A percentile compares a stretch with the other conserved stretches of the same genome.
phyloP scores from a whole-genome alignment of 495 filamentous ascomycete genomes.

The Penicillium cosmopolitanum region DNA sequence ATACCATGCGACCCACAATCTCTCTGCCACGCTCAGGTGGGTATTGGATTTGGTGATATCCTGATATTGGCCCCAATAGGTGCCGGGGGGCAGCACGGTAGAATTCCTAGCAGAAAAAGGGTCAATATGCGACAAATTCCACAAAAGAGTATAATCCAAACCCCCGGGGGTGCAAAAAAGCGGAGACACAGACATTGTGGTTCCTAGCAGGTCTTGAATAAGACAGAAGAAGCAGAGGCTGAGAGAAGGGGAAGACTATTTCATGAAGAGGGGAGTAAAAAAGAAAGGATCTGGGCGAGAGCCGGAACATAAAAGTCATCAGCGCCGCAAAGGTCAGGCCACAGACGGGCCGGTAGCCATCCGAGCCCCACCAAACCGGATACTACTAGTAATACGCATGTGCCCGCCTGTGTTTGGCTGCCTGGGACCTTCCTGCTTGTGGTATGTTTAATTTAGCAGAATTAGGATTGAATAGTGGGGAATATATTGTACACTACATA shows the following conservation, averaged over 20 bases:
- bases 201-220: conserved; percentile 22
- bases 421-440: too few species aligned
- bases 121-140: conserved; percentile 22
- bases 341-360: neutral
- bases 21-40: conserved; percentile 76
- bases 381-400: neutral
- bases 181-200: conserved; percentile 24
- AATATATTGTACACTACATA: too few species aligned
- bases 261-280: conserved; percentile 20
- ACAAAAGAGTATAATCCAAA: conserved; percentile 14
- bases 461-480: too few species aligned
- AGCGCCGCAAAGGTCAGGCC: neutral
- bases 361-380: neutral
- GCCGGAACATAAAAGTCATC: neutral
- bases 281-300: conserved; percentile 17
- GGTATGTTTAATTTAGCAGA: too few species aligned
- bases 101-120: conserved; percentile 47
- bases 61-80: conserved; percentile 76
- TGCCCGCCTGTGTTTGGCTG: neutral
- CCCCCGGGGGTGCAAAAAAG: conserved; percentile 9
- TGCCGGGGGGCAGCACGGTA: conserved; percentile 49
- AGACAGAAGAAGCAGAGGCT: conserved; percentile 22
- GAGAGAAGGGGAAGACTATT: conserved; percentile 22
- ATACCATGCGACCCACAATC: conserved; percentile 88
- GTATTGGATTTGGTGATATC: conserved; percentile 82